Conservation (phyloP, 345 rosid species). For the Raphanus sativus region DNA sequence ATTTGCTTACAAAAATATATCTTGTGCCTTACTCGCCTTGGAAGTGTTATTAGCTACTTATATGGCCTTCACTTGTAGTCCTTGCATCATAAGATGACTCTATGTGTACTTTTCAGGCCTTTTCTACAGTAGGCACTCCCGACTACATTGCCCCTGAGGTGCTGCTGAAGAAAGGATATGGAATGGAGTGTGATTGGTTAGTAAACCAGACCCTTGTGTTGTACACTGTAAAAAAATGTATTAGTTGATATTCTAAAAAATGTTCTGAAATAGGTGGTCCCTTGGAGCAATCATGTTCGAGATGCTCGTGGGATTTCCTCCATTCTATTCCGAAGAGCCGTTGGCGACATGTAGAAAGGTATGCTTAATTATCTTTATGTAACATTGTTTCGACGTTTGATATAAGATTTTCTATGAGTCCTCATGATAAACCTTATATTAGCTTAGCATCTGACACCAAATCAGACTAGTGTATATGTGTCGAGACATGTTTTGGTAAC, state of each 20-base stretch:
- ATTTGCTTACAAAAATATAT: not conserved
- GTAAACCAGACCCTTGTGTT: slow-evolving; percentile 29
- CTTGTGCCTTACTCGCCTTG: not conserved
- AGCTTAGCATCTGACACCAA: not conserved
- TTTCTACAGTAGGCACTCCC: slow-evolving; percentile 52
- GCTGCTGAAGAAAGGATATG: slow-evolving; percentile 51
- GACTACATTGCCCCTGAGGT: slow-evolving; percentile 56
- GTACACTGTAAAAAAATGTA: slow-evolving; percentile 10
- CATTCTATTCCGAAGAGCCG: slow-evolving; percentile 51
- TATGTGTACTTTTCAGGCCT: slow-evolving; percentile 39
- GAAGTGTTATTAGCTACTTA: not conserved
- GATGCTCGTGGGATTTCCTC: slow-evolving; percentile 56
- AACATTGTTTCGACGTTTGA: not conserved
- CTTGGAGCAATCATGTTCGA: slow-evolving; percentile 54
- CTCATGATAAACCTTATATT: slow-evolving; percentile 11
- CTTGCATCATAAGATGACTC: slow-evolving; percentile 3
- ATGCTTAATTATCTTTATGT: slow-evolving; percentile 27
- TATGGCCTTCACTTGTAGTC: not conserved
- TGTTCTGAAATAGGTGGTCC: slow-evolving; percentile 45
- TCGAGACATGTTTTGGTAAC: slow-evolving; percentile 14
- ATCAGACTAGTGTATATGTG: not conserved
- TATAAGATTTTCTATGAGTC: not conserved
- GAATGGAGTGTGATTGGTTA: slow-evolving; percentile 53
- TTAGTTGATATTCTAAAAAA: slow-evolving; percentile 22
- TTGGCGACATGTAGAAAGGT: slow-evolving; percentile 53